Percentiles rank a stretch among this genome's conserved stretches.
Conservation (phyloP, 2,329 filamentous ascomycete species). For the Colletotrichum sp. region DNA sequence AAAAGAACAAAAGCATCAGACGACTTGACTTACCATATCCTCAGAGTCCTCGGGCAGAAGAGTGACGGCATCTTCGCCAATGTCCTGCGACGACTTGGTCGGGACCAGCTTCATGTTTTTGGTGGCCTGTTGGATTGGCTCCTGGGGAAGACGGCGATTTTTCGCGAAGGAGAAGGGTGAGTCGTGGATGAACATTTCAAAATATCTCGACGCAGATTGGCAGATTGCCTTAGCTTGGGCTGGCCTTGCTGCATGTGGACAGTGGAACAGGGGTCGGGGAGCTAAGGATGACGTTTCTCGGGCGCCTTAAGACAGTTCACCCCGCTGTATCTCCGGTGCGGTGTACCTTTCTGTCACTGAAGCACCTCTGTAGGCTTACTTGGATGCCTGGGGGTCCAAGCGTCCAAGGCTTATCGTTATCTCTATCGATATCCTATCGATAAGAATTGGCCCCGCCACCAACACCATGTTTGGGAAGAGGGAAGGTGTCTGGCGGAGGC, state of each 20-base stretch:
- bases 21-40: conserved; percentile 45
- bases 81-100: conserved; percentile 39
- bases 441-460: not conserved
- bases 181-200: not conserved
- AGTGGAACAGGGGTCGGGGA: not conserved
- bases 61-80: conserved; percentile 45
- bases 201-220: conserved; percentile 16
- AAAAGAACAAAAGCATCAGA: not conserved
- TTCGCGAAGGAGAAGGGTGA: not conserved
- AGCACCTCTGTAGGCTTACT: not conserved
- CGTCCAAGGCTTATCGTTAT: not conserved
- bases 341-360: not conserved
- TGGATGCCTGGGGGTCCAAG: not conserved
- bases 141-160: not conserved
- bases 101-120: conserved; percentile 43
- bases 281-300: not conserved
- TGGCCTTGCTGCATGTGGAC: not conserved
- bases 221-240: not conserved
- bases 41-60: conserved; percentile 50
- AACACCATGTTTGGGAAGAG: not conserved
- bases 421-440: not conserved
- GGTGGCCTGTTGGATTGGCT: not conserved
- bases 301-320: not conserved
- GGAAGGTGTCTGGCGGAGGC: not conserved
- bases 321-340: not conserved